Evolutionary conservation across 495 filamentous ascomycete genomes (phyloP), one percentile per base, ranked within the genome.

Genomic region (Hypoxylon cercidicola): DNA sequence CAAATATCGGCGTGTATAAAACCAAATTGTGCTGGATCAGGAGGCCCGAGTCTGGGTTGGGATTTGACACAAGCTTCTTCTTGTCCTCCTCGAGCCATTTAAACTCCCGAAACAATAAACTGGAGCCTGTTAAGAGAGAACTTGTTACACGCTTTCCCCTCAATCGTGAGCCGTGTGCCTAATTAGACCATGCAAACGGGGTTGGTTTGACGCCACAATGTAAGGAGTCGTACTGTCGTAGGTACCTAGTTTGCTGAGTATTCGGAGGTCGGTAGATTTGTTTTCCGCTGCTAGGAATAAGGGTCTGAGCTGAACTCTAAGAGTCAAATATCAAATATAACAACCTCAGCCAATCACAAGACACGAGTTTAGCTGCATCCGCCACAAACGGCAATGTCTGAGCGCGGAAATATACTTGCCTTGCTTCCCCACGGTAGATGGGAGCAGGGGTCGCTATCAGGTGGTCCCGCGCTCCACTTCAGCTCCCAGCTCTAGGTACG

Each of bases 381-480:
- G 47, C 70, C 63, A 59, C 66, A 72, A 72, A 70, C 62, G 60
- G 70, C 30, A 72, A 70, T 72, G 49, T 55, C 30, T 64, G 32
- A 30, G 53, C 35, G 54, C 53, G 48, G 10, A 43, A 40, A n/a
- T n/a, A n/a, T n/a, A n/a, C n/a, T n/a, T n/a, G n/a, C n/a, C n/a
- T 44, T 19, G 3, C 0, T 50, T 57, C 55, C 49, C 47, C 47
- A 52, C 20, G 53, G 58, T 46, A 25, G 11, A n/a, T 3, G 44
- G n/a, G n/a, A n/a, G n/a, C n/a, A n/a, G 3, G 44, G 44, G 44
- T 9, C 44, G 19, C 19, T 48, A 48, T 16, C 16, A 30, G 11
- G 30, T 21, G 45, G 23, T 48, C 45, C 45, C 45, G 45, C 23
- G 32, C 45, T 35, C 20, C 44, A 39, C 40, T 61, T 40, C 34